phyloP scores from a whole-genome alignment of 2,329 filamentous ascomycete species.

The Colletotrichum spaethianum region DNA sequence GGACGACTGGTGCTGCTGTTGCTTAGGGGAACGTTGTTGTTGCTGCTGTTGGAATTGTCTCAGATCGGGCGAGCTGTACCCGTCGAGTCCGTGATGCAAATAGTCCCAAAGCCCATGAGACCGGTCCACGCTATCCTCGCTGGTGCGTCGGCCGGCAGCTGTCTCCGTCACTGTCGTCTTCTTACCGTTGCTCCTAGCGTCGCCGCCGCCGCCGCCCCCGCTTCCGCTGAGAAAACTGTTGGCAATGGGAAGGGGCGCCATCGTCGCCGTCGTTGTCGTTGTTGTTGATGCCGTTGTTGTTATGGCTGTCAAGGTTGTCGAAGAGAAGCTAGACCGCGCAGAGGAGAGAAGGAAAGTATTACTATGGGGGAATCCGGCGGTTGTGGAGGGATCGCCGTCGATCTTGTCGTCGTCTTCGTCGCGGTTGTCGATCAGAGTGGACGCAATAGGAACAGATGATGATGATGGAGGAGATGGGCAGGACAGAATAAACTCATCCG shows the following conservation, averaged over 20 bases:
- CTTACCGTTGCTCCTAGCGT: slow-evolving; percentile 26
- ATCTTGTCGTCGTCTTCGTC: neutral
- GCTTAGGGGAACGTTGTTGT: neutral
- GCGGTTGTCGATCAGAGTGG: slow-evolving; percentile 3
- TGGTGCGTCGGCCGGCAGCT: slow-evolving; percentile 13
- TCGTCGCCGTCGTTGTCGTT: slow-evolving; percentile 25
- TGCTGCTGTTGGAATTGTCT: slow-evolving; percentile 19
- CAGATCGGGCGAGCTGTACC: slow-evolving; percentile 35
- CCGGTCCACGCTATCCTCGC: slow-evolving; percentile 35
- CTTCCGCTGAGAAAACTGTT: neutral
- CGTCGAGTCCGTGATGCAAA: slow-evolving; percentile 38
- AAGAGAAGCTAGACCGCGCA: slow-evolving; percentile 23
- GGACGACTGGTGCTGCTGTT: neutral
- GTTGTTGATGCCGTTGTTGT: slow-evolving; percentile 13
- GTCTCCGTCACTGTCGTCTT: slow-evolving; percentile 13
- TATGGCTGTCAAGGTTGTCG: slow-evolving; percentile 5
- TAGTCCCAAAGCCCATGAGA: slow-evolving; percentile 37
- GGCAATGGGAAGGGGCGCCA: slow-evolving; percentile 33
- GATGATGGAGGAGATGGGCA: slow-evolving; percentile 1
- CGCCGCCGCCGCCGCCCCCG: slow-evolving; percentile 17
- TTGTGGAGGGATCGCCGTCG: neutral
- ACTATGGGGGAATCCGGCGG: neutral
- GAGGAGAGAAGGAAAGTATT: slow-evolving; percentile 14
- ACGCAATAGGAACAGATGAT: neutral
- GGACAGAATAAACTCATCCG: slow-evolving; percentile 1